Conservation (phyloP, 1,284 basidiomycete genomes). For the Puccinia horiana region DNA sequence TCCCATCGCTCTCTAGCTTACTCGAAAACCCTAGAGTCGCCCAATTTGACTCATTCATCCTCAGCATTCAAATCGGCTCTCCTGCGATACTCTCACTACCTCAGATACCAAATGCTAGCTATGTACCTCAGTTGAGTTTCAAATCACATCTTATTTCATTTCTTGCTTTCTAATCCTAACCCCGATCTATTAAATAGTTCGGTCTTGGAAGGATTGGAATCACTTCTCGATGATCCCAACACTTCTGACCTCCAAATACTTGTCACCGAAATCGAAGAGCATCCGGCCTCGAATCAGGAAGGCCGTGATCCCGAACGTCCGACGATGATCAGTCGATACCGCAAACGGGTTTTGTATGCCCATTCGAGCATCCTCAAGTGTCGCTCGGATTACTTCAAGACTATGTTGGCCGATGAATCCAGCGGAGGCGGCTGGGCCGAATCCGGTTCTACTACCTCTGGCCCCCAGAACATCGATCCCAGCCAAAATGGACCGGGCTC, state of each 20-base stretch:
- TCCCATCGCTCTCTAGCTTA: constrained; percentile 68
- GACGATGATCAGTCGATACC: constrained; percentile 56
- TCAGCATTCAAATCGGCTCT: constrained; percentile 71
- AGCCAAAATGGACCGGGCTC: too few relatives aligned
- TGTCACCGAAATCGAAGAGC: constrained; percentile 67
- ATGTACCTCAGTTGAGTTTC: constrained; percentile 64
- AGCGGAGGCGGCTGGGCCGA: constrained; percentile 66
- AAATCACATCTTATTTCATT: too few relatives aligned
- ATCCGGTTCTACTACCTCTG: constrained; percentile 56
- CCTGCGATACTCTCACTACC: constrained; percentile 69
- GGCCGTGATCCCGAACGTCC: background rate
- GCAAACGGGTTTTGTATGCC: constrained; percentile 74
- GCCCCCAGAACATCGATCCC: too few relatives aligned
- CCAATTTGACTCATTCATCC: constrained; percentile 68
- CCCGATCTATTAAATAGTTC: constrained; percentile 65
- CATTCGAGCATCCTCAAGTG: constrained; percentile 74
- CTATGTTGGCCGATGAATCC: constrained; percentile 68
- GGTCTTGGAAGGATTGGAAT: constrained; percentile 55
- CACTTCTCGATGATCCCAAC: constrained; percentile 53
- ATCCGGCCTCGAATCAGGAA: background rate
- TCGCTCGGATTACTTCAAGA: constrained; percentile 76
- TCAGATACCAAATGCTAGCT: constrained; percentile 68
- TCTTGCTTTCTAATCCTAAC: too few relatives aligned
- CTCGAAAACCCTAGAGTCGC: constrained; percentile 66
- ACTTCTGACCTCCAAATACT: constrained; percentile 69